Base-by-base conservation (phyloP, 1,284 basidiomycete species). In the Kalmanozyma brasiliensis region DNA sequence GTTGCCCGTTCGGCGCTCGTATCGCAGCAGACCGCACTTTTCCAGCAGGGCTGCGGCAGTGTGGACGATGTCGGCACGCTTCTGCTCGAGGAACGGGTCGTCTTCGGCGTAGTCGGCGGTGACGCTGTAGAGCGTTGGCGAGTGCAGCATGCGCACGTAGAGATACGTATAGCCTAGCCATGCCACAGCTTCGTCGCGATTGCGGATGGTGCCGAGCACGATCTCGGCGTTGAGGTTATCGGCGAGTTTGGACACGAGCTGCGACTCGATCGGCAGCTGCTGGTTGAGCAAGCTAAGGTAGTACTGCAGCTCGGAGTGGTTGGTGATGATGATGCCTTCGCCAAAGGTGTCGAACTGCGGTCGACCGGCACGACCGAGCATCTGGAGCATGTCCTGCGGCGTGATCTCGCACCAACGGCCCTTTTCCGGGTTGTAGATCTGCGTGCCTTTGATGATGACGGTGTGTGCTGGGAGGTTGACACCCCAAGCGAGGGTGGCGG, bases 401-500 rank as follows among this genome's bases (percentile, higher is more conserved):
- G 94, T 96, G 11, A 98, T 84, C 83, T 98, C 96, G 8, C 91
- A 90, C 96, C 95, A 98, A 8, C 92, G 89, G 20, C 96, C 96
- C 84, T 98, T 97, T 83, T 96, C 94, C 0, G 96, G 96, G 82
- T 97, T 97, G 85, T 98, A 98, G 67, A 98, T 94, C 84, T 98
- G 95, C 0, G 96, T 98, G 32, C 96, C 96, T 83, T 98, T 99
- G 87, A 98, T 98, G 84, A 98, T 94, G 83, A 98, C 95, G 3
- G 93, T 92, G 77, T 98, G 96, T 0, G 95, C 95, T 1, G 96
- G 96, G 1, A 98, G 84, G 82, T 98, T 98, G 84, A 98, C 95
- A 86, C 96, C 96, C 96, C 96, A 98, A 0, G 96, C 95, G 14
- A 99, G 89, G 0, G 96, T 98, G 6, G 95, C 96, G 0, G 96